phyloP scores from a whole-genome alignment of 2,329 filamentous ascomycete species.

The Knufia fluminis region DNA sequence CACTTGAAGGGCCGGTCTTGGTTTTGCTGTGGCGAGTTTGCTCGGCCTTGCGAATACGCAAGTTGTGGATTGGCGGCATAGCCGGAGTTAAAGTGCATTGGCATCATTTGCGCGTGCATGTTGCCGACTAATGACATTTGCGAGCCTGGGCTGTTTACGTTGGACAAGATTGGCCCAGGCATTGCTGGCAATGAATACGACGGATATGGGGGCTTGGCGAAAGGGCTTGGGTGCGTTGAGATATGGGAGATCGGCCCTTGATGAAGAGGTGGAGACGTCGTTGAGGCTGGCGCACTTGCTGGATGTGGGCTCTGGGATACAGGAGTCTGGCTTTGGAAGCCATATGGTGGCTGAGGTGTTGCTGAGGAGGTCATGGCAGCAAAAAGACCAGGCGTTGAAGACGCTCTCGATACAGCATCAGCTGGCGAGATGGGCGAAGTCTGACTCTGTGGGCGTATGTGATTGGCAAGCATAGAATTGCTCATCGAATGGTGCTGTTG shows the following conservation, averaged over 20 bases:
- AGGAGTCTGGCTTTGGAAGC: slow-evolving; percentile 40
- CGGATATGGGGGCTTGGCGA: slow-evolving; percentile 36
- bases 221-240: slow-evolving; percentile 22
- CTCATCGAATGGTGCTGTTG: slow-evolving; percentile 15
- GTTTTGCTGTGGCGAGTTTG: slow-evolving; percentile 46
- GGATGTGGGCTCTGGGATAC: slow-evolving; percentile 39
- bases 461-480: slow-evolving; percentile 6
- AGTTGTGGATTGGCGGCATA: slow-evolving; percentile 49
- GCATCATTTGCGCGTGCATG: slow-evolving; percentile 48
- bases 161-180: slow-evolving; percentile 63
- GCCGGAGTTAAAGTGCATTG: slow-evolving; percentile 48
- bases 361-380: slow-evolving; percentile 30
- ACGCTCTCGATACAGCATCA: slow-evolving; percentile 33
- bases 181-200: slow-evolving; percentile 53
- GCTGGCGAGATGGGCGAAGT: slow-evolving; percentile 17
- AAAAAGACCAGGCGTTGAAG: slow-evolving; percentile 52
- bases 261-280: slow-evolving; percentile 49
- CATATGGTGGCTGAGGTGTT: slow-evolving; percentile 40
- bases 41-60: slow-evolving; percentile 49
- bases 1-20: slow-evolving; percentile 91
- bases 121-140: slow-evolving; percentile 63
- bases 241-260: slow-evolving; percentile 24
- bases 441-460: slow-evolving; percentile 16
- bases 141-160: slow-evolving; percentile 62
- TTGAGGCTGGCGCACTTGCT: slow-evolving; percentile 34